Evolutionary conservation across 371 early-diverging fungal species (phyloP).

Genomic region (Sporodiniella umbellata): DNA sequence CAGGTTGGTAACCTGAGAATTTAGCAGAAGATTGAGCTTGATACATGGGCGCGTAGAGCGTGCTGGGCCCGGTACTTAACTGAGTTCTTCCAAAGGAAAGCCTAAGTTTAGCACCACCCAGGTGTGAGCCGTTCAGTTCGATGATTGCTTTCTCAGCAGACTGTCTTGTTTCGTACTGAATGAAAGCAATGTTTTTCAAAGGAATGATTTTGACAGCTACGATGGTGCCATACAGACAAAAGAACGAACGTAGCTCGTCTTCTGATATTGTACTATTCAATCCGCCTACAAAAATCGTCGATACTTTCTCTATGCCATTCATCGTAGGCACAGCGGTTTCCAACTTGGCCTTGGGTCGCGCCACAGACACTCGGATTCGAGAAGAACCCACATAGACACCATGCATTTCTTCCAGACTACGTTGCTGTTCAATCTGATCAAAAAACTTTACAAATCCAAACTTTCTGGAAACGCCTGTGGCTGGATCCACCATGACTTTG

Average conservation of each 20-base stretch:
- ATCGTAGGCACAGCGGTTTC: conserved; percentile 18
- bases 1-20: background rate
- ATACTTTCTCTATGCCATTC: conserved; percentile 64
- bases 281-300: conserved; percentile 70
- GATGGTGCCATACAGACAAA: conserved; percentile 72
- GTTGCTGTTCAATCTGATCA: conserved; percentile 68
- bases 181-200: conserved; percentile 85
- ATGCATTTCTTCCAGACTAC: conserved; percentile 81
- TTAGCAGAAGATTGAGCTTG: background rate
- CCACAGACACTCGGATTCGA: conserved; percentile 81
- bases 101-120: conserved; percentile 75
- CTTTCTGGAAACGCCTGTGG: conserved; percentile 70
- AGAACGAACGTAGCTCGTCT: conserved; percentile 23
- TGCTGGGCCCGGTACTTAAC: conserved; percentile 4
- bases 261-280: conserved; percentile 26
- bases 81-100: conserved; percentile 84
- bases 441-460: conserved; percentile 86
- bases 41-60: background rate
- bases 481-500: conserved; percentile 79
- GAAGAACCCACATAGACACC: conserved; percentile 70
- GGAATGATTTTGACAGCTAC: conserved; percentile 83
- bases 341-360: conserved; percentile 72
- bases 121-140: conserved; percentile 73
- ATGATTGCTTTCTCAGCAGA: conserved; percentile 78
- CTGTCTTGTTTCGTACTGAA: conserved; percentile 71